phyloP scores from a whole-genome alignment of 805 yeast genomes.

The Metschnikowia lochheadii region DNA sequence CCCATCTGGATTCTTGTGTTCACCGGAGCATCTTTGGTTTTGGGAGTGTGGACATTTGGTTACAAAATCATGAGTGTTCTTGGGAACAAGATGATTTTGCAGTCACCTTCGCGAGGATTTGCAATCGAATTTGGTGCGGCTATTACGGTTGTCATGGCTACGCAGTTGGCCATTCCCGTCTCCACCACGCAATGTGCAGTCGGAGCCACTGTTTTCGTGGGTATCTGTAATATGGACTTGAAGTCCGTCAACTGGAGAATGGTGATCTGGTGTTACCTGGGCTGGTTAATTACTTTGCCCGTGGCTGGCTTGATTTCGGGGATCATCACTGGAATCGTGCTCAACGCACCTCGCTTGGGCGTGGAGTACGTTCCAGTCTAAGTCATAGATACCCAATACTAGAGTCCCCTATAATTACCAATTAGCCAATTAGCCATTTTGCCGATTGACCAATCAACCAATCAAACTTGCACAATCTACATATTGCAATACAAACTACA shows the following conservation, averaged over 20 bases:
- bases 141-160: constrained; percentile 68
- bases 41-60: constrained; percentile 71
- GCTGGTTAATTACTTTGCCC: constrained; percentile 73
- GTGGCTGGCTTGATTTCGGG: constrained; percentile 73
- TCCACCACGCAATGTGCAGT: constrained; percentile 78
- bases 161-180: constrained; percentile 66
- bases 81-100: constrained; percentile 71
- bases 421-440: too few species aligned
- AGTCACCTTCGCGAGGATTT: constrained; percentile 77
- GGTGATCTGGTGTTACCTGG: constrained; percentile 65
- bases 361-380: constrained; percentile 20
- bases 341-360: constrained; percentile 56
- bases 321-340: constrained; percentile 54
- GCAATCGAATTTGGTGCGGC: constrained; percentile 78
- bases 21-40: constrained; percentile 61
- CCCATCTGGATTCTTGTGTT: constrained; percentile 71
- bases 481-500: too few species aligned
- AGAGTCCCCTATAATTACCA: too few species aligned
- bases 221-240: constrained; percentile 62
- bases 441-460: too few species aligned
- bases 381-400: too few species aligned
- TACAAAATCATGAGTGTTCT: constrained; percentile 65
- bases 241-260: constrained; percentile 72
- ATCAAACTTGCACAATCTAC: too few species aligned
- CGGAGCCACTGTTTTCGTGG: constrained; percentile 75